These are phyloP conservation scores for Harringtonia lauricola DNA, from an alignment of 2,329 filamentous ascomycete genomes.

Conservation along the genomic window DNA sequence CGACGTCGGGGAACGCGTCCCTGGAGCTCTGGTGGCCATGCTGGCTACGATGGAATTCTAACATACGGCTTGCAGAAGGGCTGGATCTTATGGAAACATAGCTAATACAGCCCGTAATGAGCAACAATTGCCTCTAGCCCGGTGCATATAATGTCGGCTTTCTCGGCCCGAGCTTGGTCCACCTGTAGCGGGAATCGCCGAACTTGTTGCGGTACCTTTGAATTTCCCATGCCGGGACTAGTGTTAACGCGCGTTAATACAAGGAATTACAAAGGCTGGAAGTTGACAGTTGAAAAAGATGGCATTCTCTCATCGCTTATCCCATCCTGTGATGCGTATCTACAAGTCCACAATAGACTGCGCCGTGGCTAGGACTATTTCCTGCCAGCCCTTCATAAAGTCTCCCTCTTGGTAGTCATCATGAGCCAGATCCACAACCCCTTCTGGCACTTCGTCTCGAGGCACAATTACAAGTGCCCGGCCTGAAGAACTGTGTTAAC, in stretches of 20 bases:
- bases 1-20: neutral
- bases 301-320: neutral
- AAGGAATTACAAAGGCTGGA: too few relatives aligned
- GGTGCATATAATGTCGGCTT: neutral
- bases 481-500: neutral
- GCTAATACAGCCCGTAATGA: neutral
- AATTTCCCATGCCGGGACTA: neutral
- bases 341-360: neutral
- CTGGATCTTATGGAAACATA: neutral
- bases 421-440: slow-evolving; percentile 2
- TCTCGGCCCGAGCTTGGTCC: neutral
- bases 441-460: slow-evolving; percentile 3
- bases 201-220: neutral
- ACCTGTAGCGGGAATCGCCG: neutral
- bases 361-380: neutral
- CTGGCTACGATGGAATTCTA: neutral
- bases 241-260: neutral
- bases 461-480: slow-evolving; percentile 5
- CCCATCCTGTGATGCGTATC: too few relatives aligned
- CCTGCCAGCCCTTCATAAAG: slow-evolving; percentile 3
- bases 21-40: neutral
- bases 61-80: neutral
- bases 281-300: neutral
- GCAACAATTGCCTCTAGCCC: too few relatives aligned
- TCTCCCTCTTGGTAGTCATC: slow-evolving; percentile 8